Evolutionary conservation across 2,329 filamentous ascomycete species (phyloP), one percentile per base, ranked within the genome.

Genomic region (Teratosphaeria epicoccoides): DNA sequence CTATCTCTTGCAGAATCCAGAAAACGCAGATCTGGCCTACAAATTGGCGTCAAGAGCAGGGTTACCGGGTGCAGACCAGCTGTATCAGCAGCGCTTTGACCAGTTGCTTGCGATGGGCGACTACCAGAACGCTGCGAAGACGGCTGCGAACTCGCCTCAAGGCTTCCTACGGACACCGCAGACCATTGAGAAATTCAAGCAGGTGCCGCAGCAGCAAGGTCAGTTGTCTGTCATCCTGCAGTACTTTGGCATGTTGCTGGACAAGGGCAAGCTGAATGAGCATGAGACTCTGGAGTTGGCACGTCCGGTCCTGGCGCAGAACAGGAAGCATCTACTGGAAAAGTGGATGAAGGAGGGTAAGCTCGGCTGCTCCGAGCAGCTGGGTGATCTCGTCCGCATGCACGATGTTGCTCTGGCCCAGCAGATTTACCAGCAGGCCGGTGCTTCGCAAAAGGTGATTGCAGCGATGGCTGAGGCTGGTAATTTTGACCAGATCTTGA

Each of bases 311-410:
- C 79, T 98, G 52, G 83, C 86, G 52, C 93, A 98, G 71, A 93
- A 90, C 69, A 83, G 93, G 59, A 97, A 96, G 74, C 88, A 97
- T 66, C 76, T 98, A 24, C 80, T 98, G 24, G 93, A 97, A 73
- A 98, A 98, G 73, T 98, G 94, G 94, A 80, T 97, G 70, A 85
- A 85, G 66, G 93, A 97, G 73, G 86, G 88, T 71, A 98, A 98
- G 76, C 79, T 98, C 43, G 88, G 94, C 68, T 90, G 87, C 72
- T 97, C 93, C 0, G 93, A 98, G 73, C 88, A 96, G 70, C 81
- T 98, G 47, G 93, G 93, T 74, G 94, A 98, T 68, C 82, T 95
- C 63, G 87, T 97, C 48, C 87, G 93, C 46, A 79, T 86, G 20
- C 88, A 96, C 63, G 93, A 98, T 66, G 77, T 95, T 63, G 84